A percentile compares a stretch with the other conserved stretches of the same genome.
These are phyloP conservation scores for Xylariomycetidae sp. DNA, from an alignment of 2,329 filamentous ascomycete genomes.

Conservation along the genomic window DNA sequence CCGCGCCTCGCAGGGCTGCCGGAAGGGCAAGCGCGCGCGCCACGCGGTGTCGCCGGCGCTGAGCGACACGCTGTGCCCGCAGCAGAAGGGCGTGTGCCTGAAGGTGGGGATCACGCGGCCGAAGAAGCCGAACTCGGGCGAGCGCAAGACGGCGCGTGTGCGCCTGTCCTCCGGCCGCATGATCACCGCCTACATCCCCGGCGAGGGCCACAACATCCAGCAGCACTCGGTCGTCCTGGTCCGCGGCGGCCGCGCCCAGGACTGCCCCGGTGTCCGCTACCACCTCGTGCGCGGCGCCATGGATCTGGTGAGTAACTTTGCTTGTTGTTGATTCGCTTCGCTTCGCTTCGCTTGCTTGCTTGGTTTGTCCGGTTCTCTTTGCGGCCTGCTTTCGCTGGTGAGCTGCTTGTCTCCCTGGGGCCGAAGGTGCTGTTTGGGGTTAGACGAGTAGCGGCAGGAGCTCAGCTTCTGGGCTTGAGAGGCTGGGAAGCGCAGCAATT, in stretches of 20 bases:
- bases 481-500: too few relatives aligned
- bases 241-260: conserved; percentile 86
- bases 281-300: conserved; percentile 85
- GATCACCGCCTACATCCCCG: conserved; percentile 90
- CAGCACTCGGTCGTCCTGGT: conserved; percentile 97
- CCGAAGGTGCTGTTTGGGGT: too few relatives aligned
- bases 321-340: too few relatives aligned
- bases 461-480: too few relatives aligned
- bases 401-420: too few relatives aligned
- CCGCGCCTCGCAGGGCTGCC: conserved; percentile 54
- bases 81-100: conserved; percentile 92
- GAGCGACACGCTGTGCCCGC: conserved; percentile 59
- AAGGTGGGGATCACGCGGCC: conserved; percentile 91
- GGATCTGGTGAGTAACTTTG: conserved; percentile 88
- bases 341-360: too few relatives aligned
- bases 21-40: conserved; percentile 71
- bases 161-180: conserved; percentile 80
- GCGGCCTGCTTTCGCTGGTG: too few relatives aligned
- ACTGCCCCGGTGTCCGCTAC: conserved; percentile 98
- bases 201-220: conserved; percentile 97
- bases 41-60: conserved; percentile 86
- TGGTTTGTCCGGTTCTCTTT: too few relatives aligned
- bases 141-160: conserved; percentile 91
- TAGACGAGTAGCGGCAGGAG: too few relatives aligned
- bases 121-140: conserved; percentile 98